Evolutionary conservation across 805 yeast species (phyloP).

Genomic region (Saccharomycopsis guyanensis): DNA sequence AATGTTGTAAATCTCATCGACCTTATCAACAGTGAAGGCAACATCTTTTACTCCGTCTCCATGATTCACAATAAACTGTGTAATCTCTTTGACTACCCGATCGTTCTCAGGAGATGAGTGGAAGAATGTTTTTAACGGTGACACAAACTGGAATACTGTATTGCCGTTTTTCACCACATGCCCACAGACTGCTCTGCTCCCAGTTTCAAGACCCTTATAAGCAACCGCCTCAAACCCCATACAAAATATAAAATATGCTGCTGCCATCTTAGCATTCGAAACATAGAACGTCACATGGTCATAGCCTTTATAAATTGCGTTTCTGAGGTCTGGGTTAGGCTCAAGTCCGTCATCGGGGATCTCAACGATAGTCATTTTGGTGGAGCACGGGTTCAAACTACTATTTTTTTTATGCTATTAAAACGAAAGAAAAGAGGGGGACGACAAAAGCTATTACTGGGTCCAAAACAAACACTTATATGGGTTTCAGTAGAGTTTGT

Average conservation of each 20-base stretch:
- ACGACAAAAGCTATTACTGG: no score
- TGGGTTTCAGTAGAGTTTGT: no score
- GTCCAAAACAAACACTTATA: no score
- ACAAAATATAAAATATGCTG: slow-evolving; percentile 43
- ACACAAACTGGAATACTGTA: slow-evolving; percentile 40
- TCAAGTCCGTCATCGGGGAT: slow-evolving; percentile 6
- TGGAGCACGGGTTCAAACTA: no score
- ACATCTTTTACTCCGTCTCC: slow-evolving; percentile 82
- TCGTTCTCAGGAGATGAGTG: slow-evolving; percentile 24
- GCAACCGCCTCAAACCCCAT: slow-evolving; percentile 64
- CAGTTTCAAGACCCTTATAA: slow-evolving; percentile 61
- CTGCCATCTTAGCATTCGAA: slow-evolving; percentile 62
- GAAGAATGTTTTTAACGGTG: slow-evolving; percentile 30
- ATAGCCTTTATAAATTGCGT: slow-evolving; percentile 32
- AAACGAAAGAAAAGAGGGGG: no score
- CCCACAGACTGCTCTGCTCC: slow-evolving; percentile 43
- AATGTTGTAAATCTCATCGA: slow-evolving; percentile 34
- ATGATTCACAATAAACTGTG: slow-evolving; percentile 43
- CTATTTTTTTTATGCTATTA: no score
- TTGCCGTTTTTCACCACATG: slow-evolving; percentile 56
- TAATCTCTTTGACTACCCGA: slow-evolving; percentile 31
- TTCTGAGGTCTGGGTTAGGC: slow-evolving; percentile 13
- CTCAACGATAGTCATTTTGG: no score
- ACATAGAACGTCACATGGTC: slow-evolving; percentile 65
- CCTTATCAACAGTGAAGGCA: slow-evolving; percentile 53